Base-by-base conservation (phyloP, 106 monocot species). In the Agapanthus africanus region DNA sequence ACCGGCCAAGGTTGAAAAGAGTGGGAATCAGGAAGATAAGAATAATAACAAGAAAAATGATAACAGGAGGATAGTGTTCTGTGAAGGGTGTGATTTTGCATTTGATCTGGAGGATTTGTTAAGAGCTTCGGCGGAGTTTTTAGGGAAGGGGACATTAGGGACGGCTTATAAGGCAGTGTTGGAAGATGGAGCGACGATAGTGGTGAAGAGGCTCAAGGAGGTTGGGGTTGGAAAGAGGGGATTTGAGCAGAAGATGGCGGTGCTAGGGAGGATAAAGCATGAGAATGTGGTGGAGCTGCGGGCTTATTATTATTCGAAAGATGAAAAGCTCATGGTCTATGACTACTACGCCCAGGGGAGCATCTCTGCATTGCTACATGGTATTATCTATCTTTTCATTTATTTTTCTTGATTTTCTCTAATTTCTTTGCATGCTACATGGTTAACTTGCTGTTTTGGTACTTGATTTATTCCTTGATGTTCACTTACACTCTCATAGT, bases 211-310 rank as follows among this genome's bases (percentile, higher is more conserved):
- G 74, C 52, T 87, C 42, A 87, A 87, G 78, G 83, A 83, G 3
- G 80, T 80, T 4, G 75, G 75, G 11, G 80, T 72, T 19, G 83
- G 80, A 56, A 83, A 73, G 83, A 87, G 41, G 60, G 87, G 83
- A 40, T 87, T 87, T 38, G 87, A 83, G 87, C 83, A 83, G 78
- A 80, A 83, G 74, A 87, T 87, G 87, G 87, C 83, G 69, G 21
- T 80, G 37, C 71, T 83, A 26, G 87, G 87, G 51, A 80, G 69
- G 46, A 66, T 87, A 10, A 65, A 39, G 33, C 79, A 86, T 50
- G 86, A 86, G 63, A 86, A 82, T 49, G 69, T 86, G 28, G 79
- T 77, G 14, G 79, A 79, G 62, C 52, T 82, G 66, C 65, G 77
- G 70, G 86, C 86, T 14, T 86, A 83, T 35, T 87, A 83, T 78